Evolutionary conservation across 345 rosid genomes (phyloP), one percentile per base, ranked within the genome.

Genomic region (Pugionium cornutum): DNA sequence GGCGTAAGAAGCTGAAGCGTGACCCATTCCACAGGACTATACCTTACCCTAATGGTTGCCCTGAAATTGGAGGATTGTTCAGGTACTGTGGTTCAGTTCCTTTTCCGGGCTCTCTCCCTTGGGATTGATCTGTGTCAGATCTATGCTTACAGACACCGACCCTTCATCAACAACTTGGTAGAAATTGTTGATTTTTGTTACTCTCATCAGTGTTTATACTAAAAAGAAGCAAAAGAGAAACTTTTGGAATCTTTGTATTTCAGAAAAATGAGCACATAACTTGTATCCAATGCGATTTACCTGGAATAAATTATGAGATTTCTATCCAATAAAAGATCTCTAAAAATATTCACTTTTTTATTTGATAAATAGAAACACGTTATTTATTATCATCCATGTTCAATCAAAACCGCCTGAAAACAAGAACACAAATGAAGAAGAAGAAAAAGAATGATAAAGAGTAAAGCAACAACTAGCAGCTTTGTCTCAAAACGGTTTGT

Each of bases 11-110:
- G 67, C 73, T 90, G 26, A 84, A 88, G 29, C 97, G 97, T 25
- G 96, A 94, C 59, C 99, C 99, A 45, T 94, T 94, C 72, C 97
- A 86, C 73, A 78, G 96, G 51, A 66, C 99, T 30, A 80, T 94
- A 60, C 99, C 99, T 5, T 94, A 90, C 54, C 99, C 97, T 18
- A 77, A 72, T 26, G 96, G 99, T 34, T 94, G 99, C 71, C 96
- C 92, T 53, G 99, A 94, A 73, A 85, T 90, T 11, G 56, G 65
- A 82, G 88, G 83, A 40, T 64, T 94, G 76, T 94, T 88, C 74
- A 81, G 77, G 76, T 94, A 90, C 64, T 94, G 99, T 71, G 99
- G 88, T 34, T 45, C 65, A 28, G 81, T 73, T 64, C 95, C 83
- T 65, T 94, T 85, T 76, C 82, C 79, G 64, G 95, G 86, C 68